These are phyloP conservation scores for Scheffersomyces insectosa DNA, from an alignment of 1,139 yeast genomes.

Conservation along the genomic window DNA sequence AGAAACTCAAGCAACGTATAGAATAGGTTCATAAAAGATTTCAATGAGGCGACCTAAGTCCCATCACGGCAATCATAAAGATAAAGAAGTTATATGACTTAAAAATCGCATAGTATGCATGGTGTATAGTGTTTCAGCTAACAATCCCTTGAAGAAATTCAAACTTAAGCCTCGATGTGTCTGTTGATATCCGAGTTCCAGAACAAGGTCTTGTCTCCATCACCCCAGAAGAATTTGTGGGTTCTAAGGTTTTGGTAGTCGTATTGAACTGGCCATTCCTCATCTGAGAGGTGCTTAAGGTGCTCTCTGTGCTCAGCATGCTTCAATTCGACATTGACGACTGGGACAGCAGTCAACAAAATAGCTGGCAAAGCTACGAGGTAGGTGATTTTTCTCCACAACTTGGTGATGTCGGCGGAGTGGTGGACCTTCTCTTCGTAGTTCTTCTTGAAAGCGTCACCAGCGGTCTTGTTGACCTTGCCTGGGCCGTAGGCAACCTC, in stretches of 20 bases:
- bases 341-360: conserved; percentile 73
- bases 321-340: conserved; percentile 75
- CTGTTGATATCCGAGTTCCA: conserved; percentile 95
- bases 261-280: conserved; percentile 89
- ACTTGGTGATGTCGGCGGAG: conserved; percentile 68
- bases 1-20: too few relatives aligned
- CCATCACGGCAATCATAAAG: too few relatives aligned
- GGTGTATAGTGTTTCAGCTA: too few relatives aligned
- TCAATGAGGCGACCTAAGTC: too few relatives aligned
- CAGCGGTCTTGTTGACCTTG: conserved; percentile 40
- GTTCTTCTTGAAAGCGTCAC: conserved; percentile 43
- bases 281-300: conserved; percentile 72
- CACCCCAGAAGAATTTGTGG: conserved; percentile 95
- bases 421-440: conserved; percentile 71
- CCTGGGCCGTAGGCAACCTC: conserved; percentile 39
- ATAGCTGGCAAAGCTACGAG: conserved; percentile 83
- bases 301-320: conserved; percentile 92
- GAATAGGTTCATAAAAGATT: too few relatives aligned
- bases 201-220: conserved; percentile 95
- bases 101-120: too few relatives aligned
- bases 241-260: conserved; percentile 87
- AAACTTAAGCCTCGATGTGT: conserved; percentile 50
- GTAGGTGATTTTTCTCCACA: conserved; percentile 85
- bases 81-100: too few relatives aligned
- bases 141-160: background rate